These are phyloP conservation scores for Sclerotinia subarctica DNA, from an alignment of 2,329 filamentous ascomycete species.

Conservation along the genomic window DNA sequence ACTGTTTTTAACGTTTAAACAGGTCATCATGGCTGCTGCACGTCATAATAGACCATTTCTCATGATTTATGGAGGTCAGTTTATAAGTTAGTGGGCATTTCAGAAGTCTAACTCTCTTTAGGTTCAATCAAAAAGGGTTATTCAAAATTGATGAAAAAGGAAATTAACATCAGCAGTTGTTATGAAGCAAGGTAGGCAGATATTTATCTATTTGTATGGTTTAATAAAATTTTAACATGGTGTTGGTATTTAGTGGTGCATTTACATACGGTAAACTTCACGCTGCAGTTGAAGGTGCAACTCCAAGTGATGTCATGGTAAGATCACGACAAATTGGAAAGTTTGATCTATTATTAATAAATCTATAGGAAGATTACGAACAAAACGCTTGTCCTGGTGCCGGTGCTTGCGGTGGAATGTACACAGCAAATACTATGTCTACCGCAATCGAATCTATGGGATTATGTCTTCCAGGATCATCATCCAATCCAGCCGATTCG, in stretches of 20 bases:
- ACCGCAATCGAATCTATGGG: conserved; percentile 72
- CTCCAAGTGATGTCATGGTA: conserved; percentile 69
- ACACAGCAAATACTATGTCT: conserved; percentile 74
- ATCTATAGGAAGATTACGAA: conserved; percentile 60
- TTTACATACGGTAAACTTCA: conserved; percentile 75
- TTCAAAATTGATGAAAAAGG: conserved; percentile 68
- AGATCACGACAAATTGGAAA: not conserved
- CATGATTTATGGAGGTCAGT: conserved; percentile 76
- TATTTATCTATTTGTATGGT: not conserved
- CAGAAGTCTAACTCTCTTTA: not conserved
- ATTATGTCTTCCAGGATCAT: conserved; percentile 64
- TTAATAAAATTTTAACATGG: not conserved
- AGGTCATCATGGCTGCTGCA: conserved; percentile 75
- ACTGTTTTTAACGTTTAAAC: not conserved
- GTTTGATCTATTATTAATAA: not conserved
- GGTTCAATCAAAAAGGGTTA: conserved; percentile 88
- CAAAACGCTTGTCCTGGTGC: conserved; percentile 65
- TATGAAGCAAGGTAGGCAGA: conserved; percentile 19
- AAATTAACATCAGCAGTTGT: conserved; percentile 76
- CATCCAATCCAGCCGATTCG: conserved; percentile 64
- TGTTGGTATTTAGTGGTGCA: conserved; percentile 53
- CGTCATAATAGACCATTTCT: conserved; percentile 88
- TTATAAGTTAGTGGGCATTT: too few species aligned
- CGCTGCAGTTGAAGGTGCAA: conserved; percentile 61
- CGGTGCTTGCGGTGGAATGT: conserved; percentile 72